Base-by-base conservation (phyloP, 352 stramenopile species). In the Globisporangium emineosum region DNA sequence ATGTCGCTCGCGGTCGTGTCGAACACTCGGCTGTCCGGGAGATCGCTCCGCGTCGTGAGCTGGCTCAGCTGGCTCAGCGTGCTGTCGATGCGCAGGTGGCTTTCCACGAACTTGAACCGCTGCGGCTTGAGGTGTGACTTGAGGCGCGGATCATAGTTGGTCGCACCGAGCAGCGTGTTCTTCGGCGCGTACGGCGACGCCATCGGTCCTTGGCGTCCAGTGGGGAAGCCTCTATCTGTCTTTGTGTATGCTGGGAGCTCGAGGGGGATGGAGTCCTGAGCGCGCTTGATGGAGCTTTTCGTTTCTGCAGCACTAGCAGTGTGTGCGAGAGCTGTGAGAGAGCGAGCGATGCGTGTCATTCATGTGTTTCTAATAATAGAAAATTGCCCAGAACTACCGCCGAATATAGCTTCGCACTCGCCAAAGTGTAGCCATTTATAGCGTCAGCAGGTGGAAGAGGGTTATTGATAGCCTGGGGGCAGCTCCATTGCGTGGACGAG, bases 111-210 rank as follows among this genome's bases (percentile, higher is more conserved):
- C 71, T 92, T 92, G 68, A 94, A 94, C 50, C 81, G 80, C 69
- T 94, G 85, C 45, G 83, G 83, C 68, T 94, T 94, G 59, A 80
- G 70, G 65, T 91, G 78, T 43, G 75, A 86, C 25, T 86, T 84
- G 27, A 80, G 55, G 15, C 75, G 76, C 47, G 83, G 83, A 29
- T 92, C 79, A 67, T 91, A 92, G 60, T 83, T 92, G 50, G 75
- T 85, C 21, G 78, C 81, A 5, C 85, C 83, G 15, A 92, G 78
- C 53, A 94, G 70, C 50, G 77, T 83, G 72, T 92, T 92, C 76
- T 82, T 91, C 57, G 76, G 71, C 37, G 73, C 79, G 55, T 69
- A 70, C 25, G 75, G 74, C 40, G 71, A 78, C 58, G 81, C 65
- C 78, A 88, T 87, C 29, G n/a, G 27, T 29, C 23, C 29, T 25